Evolutionary conservation across 768 basidiomycete genomes (phyloP), one percentile per base, ranked within the genome.

Genomic region (Pleurotus tuoliensis): DNA sequence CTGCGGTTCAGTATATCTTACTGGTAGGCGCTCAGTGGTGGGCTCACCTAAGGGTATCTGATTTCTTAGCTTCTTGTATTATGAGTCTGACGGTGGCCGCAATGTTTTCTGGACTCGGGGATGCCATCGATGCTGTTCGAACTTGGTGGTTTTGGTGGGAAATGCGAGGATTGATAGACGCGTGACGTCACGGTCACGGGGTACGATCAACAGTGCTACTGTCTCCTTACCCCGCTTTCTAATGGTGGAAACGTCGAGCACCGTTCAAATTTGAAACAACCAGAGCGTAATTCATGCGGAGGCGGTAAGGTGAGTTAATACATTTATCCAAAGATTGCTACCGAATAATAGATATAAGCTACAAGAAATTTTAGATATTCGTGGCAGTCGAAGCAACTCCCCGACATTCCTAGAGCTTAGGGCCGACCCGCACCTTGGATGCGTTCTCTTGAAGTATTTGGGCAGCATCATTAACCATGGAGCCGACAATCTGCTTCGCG

Each of bases 401-500:
- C 8, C 9, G 9, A 7, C 7, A 8, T 5, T 18, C 15, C 38
- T 30, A 87, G 58, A 87, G 71, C 71, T 80, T 86, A 27, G 84
- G 71, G 68, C 74, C 82, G 16, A 69, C 57, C 44, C 57, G 67
- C 20, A 69, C 64, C 61, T 73, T 73, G 27, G 69, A 63, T 8
- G 67, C 73, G 54, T 75, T 75, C 41, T 62, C 61, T 48, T 73
- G 61, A 24, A 80, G 51, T 56, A 73, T 64, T 15, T 63, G 61
- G 8, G 69, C 72, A 16, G 76, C 78, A 7, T 77, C 69, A 11
- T 66, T 62, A 4, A 80, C 72, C 92, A 95, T 94, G 58, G 79
- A 78, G 25, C 94, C 90, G 47, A 94, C 77, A 61, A 95, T 95
- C 49, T 77, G 76, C 73, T 92, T 83, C 5, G 94, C 94, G 4